Base-by-base conservation (phyloP, 345 rosid species). In the Gossypium herbaceum region DNA sequence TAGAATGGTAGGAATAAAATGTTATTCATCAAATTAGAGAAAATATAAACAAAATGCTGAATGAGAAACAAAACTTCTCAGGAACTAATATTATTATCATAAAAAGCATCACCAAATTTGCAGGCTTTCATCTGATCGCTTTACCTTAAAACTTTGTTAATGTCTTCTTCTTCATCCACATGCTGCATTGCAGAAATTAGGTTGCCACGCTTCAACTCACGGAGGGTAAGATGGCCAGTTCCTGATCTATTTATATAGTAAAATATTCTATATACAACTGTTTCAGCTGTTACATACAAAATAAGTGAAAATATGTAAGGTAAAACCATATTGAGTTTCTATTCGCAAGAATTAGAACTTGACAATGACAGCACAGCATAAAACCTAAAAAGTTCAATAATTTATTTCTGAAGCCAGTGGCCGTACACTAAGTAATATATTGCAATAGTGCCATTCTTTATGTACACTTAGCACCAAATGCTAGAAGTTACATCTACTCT, bases 181-280 rank as follows among this genome's bases (percentile, higher is more conserved):
- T 90, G 92, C 73, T 85, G 94, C 93, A 95, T 88, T 51, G 97
- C 94, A 83, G 86, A 85, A 78, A 91, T 82, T 78, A 95, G 86
- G 79, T 91, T 86, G 66, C 99, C 98, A 76, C 89, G 91, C 81
- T 90, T 95, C 78, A 93, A 80, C 86, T 95, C 98, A 85, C 92
- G 85, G 55, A 95, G 89, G 29, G 94, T 88, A 73, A 95, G 91
- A 66, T 78, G 91, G 50, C 98, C 98, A 85, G 86, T 86, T 75
- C 92, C 94, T 34, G 97, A 86, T 87, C 97, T 89, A 88, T 91
- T 93, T 74, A 86, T 84, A 84, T 88, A 75, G 87, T 88, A 93
- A 84, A 91, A 95, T 81, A 95, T 93, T 88, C 97, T 90, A 90
- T 91, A 91, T 86, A 91, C 79, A 69, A 95, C 98, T n/a, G 99